Evolutionary conservation across 306 rosid species (phyloP), one percentile per base, ranked within the genome.

Genomic region (Cajanus cajan): DNA sequence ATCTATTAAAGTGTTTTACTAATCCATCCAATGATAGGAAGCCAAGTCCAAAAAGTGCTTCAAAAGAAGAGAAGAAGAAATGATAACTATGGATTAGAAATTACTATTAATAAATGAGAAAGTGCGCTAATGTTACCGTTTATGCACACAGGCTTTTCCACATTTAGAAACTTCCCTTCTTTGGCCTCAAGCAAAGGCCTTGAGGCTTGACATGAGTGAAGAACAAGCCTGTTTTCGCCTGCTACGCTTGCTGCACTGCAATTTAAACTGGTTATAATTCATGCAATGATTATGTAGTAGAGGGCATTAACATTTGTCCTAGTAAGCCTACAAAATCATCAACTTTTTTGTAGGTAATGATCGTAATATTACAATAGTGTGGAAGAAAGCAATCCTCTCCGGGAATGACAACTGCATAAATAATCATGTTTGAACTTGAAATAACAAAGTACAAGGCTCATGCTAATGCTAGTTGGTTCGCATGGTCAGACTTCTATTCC

Each of bases 121-220:
- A 15, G 31, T 67, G 61, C 71, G 25, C 6, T 14, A 51, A 69
- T 74, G 16, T 4, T 78, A 28, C 71, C 40, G 0, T 37, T 52
- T 39, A 41, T 28, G 13, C 34, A 24, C 67, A 72, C 0, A 54
- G 33, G 31, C 3, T 59, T 64, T 63, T 74, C 80, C 62, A 19
- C 7, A 57, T 74, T 13, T 37, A 37, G 86, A 55, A 84, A 71
- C 11, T 37, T 24, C 2, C 66, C 80, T 73, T 78, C 78, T 75
- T 78, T 44, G 79, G 74, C 65, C 40, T 55, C 51, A 80, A 80
- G 86, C 82, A 78, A 85, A 83, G 78, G 50, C 39, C 31, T 28
- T 28, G 31, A 28, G 16, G 8, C 18, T 25, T 43, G 48, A 15
- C 4, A 78, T 1, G 77, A 82, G 86, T 86, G 69, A 45, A 81